Evolutionary conservation across 2,329 filamentous ascomycete genomes (phyloP), one percentile per base, ranked within the genome.

Genomic region (Aspergillus sp.): DNA sequence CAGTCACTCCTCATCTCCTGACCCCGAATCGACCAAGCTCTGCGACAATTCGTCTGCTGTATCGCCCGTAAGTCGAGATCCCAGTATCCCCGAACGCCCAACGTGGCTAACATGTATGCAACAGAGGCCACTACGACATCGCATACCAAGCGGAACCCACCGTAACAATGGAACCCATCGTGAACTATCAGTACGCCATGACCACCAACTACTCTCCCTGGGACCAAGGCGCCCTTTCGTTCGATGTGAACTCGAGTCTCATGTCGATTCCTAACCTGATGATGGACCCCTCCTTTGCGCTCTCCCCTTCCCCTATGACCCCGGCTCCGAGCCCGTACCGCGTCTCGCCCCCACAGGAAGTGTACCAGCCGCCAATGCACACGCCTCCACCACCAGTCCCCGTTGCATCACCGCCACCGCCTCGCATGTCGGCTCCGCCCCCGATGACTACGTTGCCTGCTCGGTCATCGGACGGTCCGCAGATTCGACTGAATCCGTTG

Each of bases 61-160:
- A 88, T 64, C 77, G 85, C 64, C 85, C 85, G 83, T 86, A 68
- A 75, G 83, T 71, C 23, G 23, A 38, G 23, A n/a, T 29, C 7
- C 13, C 21, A 5, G 19, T 7, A 11, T 44, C 4, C 16, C n/a
- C 17, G 14, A 9, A 42, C n/a, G n/a, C 4, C 6, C 2, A 42
- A 14, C 31, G 47, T 36, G 13, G 48, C 65, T 72, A 60, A 67
- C 55, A 20, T 25, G 16, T 4, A 32, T n/a, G 45, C 41, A 47
- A 17, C 58, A 86, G 83, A 40, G 91, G 90, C 55, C 94, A 97
- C 73, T 99, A 97, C 71, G 94, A 97, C 71, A 86, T 99, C 56
- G 81, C 97, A 31, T 99, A 99, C 77, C 86, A 84, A 67, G 76
- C 80, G 23, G 81, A 82, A 58, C 62, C 64, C 31, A 60, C 61